Evolutionary conservation across 768 basidiomycete species (phyloP).

Genomic region (Auricularia sp.): DNA sequence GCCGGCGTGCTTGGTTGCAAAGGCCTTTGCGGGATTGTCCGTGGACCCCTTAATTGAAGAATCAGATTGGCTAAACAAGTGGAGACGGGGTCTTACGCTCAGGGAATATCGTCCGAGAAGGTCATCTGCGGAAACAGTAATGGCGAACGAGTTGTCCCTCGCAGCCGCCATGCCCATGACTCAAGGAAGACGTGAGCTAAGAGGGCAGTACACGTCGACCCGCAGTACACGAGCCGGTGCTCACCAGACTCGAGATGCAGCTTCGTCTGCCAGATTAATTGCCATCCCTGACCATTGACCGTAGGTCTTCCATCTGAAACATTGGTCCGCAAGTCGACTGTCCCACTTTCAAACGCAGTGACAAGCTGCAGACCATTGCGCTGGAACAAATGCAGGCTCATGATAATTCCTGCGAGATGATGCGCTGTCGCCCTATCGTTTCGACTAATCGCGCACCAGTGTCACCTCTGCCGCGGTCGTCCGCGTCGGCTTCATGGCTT

Average conservation of each 20-base stretch:
- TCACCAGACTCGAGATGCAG: constrained; percentile 65
- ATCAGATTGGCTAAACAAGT: neutral
- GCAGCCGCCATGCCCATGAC: constrained; percentile 85
- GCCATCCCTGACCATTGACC: constrained; percentile 68
- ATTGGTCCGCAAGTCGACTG: constrained; percentile 54
- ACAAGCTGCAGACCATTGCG: constrained; percentile 47
- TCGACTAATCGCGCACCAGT: neutral
- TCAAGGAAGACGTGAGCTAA: constrained; percentile 17
- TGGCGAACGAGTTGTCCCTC: constrained; percentile 43
- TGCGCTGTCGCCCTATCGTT: neutral
- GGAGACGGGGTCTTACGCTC: constrained; percentile 23
- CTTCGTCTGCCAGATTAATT: constrained; percentile 53
- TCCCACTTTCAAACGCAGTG: constrained; percentile 78
- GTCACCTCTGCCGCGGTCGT: neutral
- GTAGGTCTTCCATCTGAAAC: constrained; percentile 34
- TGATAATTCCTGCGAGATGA: constrained; percentile 62
- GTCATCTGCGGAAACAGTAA: constrained; percentile 84
- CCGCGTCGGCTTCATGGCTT: neutral
- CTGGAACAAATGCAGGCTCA: constrained; percentile 67
- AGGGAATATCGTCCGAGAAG: constrained; percentile 58
- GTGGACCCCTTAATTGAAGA: constrained; percentile 8
- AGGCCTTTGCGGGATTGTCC: constrained; percentile 19
- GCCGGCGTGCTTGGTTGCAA: constrained; percentile 68
- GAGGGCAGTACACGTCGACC: neutral
- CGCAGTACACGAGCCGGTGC: constrained; percentile 13